Evolutionary conservation across 108 stramenopile genomes (phyloP).

Genomic region (Skeletonema tropicum): DNA sequence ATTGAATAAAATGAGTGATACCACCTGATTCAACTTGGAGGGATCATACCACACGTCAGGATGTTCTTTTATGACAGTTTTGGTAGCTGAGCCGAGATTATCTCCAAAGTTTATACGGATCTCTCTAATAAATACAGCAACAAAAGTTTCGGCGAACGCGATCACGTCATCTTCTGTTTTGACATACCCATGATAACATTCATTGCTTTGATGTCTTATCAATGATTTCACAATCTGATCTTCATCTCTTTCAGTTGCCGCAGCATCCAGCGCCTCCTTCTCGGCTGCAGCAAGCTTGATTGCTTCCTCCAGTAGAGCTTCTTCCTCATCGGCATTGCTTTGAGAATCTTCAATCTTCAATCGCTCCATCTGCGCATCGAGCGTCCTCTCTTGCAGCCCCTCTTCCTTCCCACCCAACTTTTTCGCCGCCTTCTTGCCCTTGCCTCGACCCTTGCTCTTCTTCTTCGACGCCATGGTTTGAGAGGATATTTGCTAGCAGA

Average conservation of each 20-base stretch:
- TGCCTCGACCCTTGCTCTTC: neutral
- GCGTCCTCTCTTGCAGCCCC: neutral
- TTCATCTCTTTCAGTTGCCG: no score
- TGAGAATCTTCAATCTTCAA: no score
- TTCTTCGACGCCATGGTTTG: neutral
- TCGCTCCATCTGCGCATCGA: neutral
- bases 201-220: no score
- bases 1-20: neutral
- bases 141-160: neutral
- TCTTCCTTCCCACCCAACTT: neutral
- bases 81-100: neutral
- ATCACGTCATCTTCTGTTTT: neutral
- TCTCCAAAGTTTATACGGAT: neutral
- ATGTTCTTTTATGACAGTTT: neutral
- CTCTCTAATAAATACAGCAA: neutral
- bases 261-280: neutral
- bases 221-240: no score
- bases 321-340: neutral
- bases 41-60: neutral
- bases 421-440: neutral
- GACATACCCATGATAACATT: neutral
- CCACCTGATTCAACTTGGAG: neutral
- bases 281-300: neutral
- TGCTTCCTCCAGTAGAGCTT: neutral
- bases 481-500: no score